Percentiles rank a stretch among this genome's conserved stretches.
These are phyloP conservation scores for Stephanodiscus triporus DNA, from an alignment of 108 stramenopile species.

Conservation along the genomic window DNA sequence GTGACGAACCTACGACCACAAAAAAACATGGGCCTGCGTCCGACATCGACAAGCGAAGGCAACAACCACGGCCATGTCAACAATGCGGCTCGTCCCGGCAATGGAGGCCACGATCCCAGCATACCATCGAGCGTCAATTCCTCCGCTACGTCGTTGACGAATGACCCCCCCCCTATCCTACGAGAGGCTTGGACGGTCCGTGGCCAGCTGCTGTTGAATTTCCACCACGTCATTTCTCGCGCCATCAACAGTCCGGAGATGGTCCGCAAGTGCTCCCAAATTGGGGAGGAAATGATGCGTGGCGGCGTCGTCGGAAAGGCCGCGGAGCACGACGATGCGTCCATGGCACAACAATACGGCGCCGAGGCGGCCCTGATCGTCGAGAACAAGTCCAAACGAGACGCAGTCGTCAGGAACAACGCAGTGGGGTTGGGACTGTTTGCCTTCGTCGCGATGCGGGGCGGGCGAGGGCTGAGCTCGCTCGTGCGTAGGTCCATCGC, in stretches of 20 bases:
- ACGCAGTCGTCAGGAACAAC: constrained; percentile 26
- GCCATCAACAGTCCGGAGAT: constrained; percentile 46
- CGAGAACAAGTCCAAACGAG: constrained; percentile 39
- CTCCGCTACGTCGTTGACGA: not conserved
- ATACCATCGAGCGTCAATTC: not conserved
- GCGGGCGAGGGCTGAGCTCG: constrained; percentile 14
- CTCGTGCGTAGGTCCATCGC: constrained; percentile 5
- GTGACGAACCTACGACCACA: no score
- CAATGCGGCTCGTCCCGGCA: not conserved
- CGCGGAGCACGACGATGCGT: no score
- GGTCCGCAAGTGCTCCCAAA: constrained; percentile 31
- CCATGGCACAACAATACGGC: constrained; percentile 18
- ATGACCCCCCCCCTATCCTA: not conserved
- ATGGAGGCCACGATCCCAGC: not conserved
- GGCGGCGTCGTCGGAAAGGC: not conserved
- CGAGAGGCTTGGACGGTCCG: constrained; percentile 49
- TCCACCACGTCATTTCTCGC: constrained; percentile 38
- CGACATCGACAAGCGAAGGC: constrained; percentile 14
- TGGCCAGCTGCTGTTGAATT: constrained; percentile 37
- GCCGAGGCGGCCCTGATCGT: constrained; percentile 40
- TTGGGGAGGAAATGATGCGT: constrained; percentile 21
- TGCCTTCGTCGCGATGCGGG: constrained; percentile 21
- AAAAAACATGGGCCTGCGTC: constrained; percentile 28
- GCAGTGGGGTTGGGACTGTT: constrained; percentile 24
- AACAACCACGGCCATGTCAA: not conserved